phyloP scores from a whole-genome alignment of 1,139 yeast species.

The Yamadazyma triangularis region DNA sequence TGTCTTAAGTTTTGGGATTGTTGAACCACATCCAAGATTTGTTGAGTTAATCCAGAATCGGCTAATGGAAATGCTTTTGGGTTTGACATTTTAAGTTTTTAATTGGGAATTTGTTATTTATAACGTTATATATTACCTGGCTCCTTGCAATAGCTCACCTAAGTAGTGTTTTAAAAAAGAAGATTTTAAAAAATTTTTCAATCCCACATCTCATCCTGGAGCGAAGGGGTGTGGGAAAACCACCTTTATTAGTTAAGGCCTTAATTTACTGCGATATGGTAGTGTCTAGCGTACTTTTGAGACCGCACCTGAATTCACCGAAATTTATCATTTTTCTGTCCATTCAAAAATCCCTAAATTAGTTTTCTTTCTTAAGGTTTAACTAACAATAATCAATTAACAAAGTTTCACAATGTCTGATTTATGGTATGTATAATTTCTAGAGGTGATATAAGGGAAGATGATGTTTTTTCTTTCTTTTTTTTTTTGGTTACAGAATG shows the following conservation, averaged over 20 bases:
- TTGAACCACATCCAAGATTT: slow-evolving; percentile 95
- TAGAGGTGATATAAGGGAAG: no score
- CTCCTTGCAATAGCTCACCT: slow-evolving; percentile 67
- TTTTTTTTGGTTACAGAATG: no score
- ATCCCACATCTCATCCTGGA: neutral
- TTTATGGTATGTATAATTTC: slow-evolving; percentile 60
- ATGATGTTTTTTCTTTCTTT: no score
- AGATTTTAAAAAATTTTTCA: slow-evolving; percentile 1
- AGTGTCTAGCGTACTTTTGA: neutral
- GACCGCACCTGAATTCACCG: slow-evolving; percentile 7
- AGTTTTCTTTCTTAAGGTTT: neutral
- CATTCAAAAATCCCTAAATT: neutral
- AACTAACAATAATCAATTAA: neutral
- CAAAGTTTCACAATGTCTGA: slow-evolving; percentile 37
- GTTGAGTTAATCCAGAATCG: slow-evolving; percentile 91
- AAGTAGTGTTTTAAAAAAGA: slow-evolving; percentile 12
- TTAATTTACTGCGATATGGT: neutral
- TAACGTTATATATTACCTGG: slow-evolving; percentile 29
- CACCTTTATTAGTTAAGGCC: neutral
- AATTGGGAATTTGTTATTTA: slow-evolving; percentile 1
- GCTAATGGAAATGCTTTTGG: slow-evolving; percentile 99
- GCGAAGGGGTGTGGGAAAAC: no score
- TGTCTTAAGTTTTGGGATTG: slow-evolving; percentile 98
- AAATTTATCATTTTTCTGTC: slow-evolving; percentile 9
- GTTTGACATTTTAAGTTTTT: slow-evolving; percentile 67